A percentile compares a stretch with the other conserved stretches of the same genome.
These are phyloP conservation scores for Bruguiera gymnorhiza DNA, from an alignment of 345 rosid genomes.

Conservation along the genomic window DNA sequence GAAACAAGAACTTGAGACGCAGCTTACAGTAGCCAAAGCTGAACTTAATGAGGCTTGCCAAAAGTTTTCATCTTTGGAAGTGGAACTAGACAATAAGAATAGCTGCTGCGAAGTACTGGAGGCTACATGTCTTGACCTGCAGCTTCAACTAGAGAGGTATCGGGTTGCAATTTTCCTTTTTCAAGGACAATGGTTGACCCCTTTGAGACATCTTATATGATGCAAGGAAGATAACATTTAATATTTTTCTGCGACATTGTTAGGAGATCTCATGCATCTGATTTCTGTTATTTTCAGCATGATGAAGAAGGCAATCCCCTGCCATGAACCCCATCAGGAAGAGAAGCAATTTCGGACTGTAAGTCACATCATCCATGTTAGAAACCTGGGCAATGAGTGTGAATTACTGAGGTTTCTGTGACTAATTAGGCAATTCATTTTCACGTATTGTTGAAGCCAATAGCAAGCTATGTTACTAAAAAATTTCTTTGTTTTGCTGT, in stretches of 20 bases:
- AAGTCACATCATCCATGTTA: constrained; percentile 31
- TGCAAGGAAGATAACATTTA: not conserved
- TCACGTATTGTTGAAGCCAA: too few relatives aligned
- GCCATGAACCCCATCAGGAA: constrained; percentile 35
- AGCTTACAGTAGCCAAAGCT: constrained; percentile 30
- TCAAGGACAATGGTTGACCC: not conserved
- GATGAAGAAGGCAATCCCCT: constrained; percentile 32
- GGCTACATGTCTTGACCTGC: constrained; percentile 43
- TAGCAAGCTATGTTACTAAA: too few relatives aligned
- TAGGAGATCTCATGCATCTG: constrained; percentile 19
- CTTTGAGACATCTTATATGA: not conserved
- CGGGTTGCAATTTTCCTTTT: not conserved
- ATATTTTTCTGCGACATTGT: not conserved
- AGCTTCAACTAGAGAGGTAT: constrained; percentile 56
- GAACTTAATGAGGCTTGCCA: constrained; percentile 37
- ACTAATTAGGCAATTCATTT: too few relatives aligned
- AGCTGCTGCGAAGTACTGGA: constrained; percentile 48
- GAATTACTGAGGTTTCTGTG: too few relatives aligned
- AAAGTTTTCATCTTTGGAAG: constrained; percentile 36
- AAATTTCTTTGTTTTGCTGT: not conserved
- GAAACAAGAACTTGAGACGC: constrained; percentile 39
- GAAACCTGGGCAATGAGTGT: too few relatives aligned
- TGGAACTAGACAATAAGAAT: constrained; percentile 40
- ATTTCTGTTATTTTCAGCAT: constrained; percentile 43
- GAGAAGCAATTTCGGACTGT: constrained; percentile 59